A percentile compares a stretch with the other conserved stretches of the same genome.
Conservation (phyloP, 495 filamentous ascomycete species). For the Corynascus novoguineensis region DNA sequence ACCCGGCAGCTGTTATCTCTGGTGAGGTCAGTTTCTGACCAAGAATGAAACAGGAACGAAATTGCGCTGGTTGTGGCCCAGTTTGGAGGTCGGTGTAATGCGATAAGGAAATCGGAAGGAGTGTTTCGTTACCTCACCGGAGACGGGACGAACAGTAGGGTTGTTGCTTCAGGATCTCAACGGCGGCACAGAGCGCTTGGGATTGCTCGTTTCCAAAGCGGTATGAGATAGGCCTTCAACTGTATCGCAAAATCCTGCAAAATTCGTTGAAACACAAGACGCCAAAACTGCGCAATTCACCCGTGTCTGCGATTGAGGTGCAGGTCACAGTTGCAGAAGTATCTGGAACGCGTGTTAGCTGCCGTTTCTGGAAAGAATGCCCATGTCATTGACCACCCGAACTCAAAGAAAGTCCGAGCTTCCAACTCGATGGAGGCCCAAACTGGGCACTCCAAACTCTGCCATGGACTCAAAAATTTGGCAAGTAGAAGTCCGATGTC, state of each 20-base stretch:
- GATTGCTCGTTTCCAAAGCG: background rate
- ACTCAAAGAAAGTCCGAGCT: background rate
- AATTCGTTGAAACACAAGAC: too few relatives aligned
- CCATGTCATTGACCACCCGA: background rate
- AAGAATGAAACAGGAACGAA: slow-evolving; percentile 10
- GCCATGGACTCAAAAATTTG: background rate
- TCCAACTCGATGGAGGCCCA: background rate
- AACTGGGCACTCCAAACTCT: background rate
- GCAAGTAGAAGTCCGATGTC: background rate
- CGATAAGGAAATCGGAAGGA: slow-evolving; percentile 4
- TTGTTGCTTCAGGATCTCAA: too few relatives aligned
- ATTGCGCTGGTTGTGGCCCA: background rate
- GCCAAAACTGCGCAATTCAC: too few relatives aligned
- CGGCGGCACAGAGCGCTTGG: background rate
- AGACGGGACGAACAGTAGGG: background rate
- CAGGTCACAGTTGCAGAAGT: too few relatives aligned
- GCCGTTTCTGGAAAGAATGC: slow-evolving; percentile 5
- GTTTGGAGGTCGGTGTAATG: background rate
- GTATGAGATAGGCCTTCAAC: background rate
- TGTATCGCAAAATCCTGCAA: too few relatives aligned
- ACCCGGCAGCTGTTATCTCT: slow-evolving; percentile 11
- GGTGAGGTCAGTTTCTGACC: background rate
- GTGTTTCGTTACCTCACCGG: slow-evolving; percentile 4
- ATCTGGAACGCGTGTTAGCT: too few relatives aligned
- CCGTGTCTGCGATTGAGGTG: too few relatives aligned